phyloP scores from a whole-genome alignment of 306 rosid species.

The Prunus davidiana region DNA sequence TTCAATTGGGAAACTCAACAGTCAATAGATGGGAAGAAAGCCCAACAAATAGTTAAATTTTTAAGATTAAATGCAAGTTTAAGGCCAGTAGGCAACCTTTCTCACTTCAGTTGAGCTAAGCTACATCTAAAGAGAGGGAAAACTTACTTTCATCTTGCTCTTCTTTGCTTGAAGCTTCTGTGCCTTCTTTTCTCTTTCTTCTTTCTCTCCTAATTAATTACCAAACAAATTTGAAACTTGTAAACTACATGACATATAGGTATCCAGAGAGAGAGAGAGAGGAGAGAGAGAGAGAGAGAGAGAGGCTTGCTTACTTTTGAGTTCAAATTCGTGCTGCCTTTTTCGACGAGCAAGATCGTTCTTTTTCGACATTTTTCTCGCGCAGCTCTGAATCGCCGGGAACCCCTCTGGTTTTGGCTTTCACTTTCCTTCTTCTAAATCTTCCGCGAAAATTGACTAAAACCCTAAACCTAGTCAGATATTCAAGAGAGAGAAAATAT shows the following conservation, averaged over 20 bases:
- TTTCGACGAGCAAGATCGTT: slow-evolving; percentile 75
- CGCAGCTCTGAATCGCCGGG: not conserved
- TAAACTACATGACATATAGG: not conserved
- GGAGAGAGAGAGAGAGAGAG: not conserved
- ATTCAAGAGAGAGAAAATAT: too few species aligned
- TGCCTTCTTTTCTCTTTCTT: slow-evolving; percentile 49
- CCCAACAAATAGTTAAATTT: too few species aligned
- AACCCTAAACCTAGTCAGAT: not conserved
- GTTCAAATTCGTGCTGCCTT: slow-evolving; percentile 75
- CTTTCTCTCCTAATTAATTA: slow-evolving; percentile 59
- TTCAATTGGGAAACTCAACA: not conserved
- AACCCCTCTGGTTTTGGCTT: not conserved
- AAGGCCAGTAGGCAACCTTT: not conserved
- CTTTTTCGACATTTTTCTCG: slow-evolving; percentile 74
- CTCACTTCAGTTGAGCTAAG: not conserved
- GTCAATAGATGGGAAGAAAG: too few species aligned
- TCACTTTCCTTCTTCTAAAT: not conserved
- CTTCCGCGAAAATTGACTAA: not conserved
- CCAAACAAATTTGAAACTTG: slow-evolving; percentile 1
- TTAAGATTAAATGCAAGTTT: not conserved
- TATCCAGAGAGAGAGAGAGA: not conserved
- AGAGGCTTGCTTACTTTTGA: slow-evolving; percentile 49
- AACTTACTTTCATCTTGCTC: slow-evolving; percentile 68
- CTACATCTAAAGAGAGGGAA: not conserved
- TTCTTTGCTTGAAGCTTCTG: slow-evolving; percentile 74